phyloP scores from a whole-genome alignment of 2,329 filamentous ascomycete genomes.

The Curvularia eragrostidis region DNA sequence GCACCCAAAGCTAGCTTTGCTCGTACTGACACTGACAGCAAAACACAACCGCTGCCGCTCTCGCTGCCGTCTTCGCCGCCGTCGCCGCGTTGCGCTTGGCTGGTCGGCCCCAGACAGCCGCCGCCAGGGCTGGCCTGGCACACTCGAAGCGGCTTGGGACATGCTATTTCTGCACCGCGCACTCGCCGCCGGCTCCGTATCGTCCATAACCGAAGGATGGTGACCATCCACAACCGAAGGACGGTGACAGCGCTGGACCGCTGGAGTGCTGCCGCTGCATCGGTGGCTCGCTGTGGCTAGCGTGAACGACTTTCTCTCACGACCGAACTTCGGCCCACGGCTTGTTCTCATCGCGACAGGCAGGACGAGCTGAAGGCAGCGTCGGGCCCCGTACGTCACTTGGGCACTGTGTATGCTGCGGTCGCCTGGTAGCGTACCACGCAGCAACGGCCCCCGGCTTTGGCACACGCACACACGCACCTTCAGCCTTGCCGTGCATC shows the following conservation, averaged over 20 bases:
- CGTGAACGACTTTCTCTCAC: slow-evolving; percentile 14
- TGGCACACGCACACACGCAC: too few relatives aligned
- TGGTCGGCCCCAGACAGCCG: background rate
- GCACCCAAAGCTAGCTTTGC: background rate
- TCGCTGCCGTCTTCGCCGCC: too few relatives aligned
- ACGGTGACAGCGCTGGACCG: slow-evolving; percentile 31
- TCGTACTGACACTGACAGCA: background rate
- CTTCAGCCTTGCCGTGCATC: slow-evolving; percentile 24
- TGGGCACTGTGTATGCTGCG: background rate
- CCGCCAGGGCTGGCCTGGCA: slow-evolving; percentile 1
- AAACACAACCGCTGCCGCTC: background rate
- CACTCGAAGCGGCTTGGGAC: background rate
- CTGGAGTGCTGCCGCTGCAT: slow-evolving; percentile 20
- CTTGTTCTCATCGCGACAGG: slow-evolving; percentile 2
- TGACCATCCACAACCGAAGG: too few relatives aligned
- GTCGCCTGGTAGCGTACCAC: slow-evolving; percentile 1
- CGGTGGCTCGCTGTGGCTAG: slow-evolving; percentile 19
- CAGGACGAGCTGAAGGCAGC: slow-evolving; percentile 8
- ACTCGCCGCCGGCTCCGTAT: slow-evolving; percentile 4
- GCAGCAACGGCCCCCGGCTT: background rate
- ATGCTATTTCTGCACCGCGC: slow-evolving; percentile 13
- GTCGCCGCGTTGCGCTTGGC: too few relatives aligned
- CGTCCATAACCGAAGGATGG: slow-evolving; percentile 17
- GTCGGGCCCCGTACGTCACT: background rate
- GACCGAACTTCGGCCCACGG: slow-evolving; percentile 31